A percentile compares a stretch with the other conserved stretches of the same genome.
These are phyloP conservation scores for Penicillium diatomitis DNA, from an alignment of 495 filamentous ascomycete genomes.

Conservation along the genomic window DNA sequence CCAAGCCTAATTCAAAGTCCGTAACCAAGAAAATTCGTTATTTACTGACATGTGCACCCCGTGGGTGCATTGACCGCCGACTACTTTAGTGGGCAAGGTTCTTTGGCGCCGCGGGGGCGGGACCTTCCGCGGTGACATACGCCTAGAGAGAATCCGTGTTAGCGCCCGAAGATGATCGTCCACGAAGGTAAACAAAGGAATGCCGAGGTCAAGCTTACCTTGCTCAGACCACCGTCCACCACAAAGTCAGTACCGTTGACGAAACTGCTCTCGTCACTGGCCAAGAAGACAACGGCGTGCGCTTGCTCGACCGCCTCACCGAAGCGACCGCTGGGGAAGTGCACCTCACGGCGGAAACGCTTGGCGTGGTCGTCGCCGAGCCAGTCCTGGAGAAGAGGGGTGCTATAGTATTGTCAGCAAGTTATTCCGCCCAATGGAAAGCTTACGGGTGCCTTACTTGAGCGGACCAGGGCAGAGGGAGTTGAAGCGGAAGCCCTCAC, in stretches of 20 bases:
- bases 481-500: conserved; percentile 84
- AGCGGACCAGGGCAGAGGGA: conserved; percentile 84
- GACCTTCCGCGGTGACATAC: conserved; percentile 87
- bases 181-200: too few species aligned
- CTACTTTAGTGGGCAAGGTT: conserved; percentile 43
- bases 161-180: conserved; percentile 1
- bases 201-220: conserved; percentile 31
- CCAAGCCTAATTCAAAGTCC: too few species aligned
- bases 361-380: conserved; percentile 83
- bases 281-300: conserved; percentile 86
- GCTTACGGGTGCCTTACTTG: conserved; percentile 44
- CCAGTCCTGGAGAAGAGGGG: conserved; percentile 85
- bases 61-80: too few species aligned
- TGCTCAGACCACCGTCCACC: conserved; percentile 95
- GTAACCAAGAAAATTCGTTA: conserved; percentile 1
- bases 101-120: conserved; percentile 55
- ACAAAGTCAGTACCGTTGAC: conserved; percentile 89
- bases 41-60: background rate
- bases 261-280: conserved; percentile 90
- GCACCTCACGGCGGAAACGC: conserved; percentile 77
- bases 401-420: conserved; percentile 25
- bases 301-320: conserved; percentile 95
- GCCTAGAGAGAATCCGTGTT: conserved; percentile 37
- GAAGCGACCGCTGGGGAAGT: conserved; percentile 92
- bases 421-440: background rate